Base-by-base conservation (phyloP, 2,329 filamentous ascomycete species). In the Verticillium klebahnii region DNA sequence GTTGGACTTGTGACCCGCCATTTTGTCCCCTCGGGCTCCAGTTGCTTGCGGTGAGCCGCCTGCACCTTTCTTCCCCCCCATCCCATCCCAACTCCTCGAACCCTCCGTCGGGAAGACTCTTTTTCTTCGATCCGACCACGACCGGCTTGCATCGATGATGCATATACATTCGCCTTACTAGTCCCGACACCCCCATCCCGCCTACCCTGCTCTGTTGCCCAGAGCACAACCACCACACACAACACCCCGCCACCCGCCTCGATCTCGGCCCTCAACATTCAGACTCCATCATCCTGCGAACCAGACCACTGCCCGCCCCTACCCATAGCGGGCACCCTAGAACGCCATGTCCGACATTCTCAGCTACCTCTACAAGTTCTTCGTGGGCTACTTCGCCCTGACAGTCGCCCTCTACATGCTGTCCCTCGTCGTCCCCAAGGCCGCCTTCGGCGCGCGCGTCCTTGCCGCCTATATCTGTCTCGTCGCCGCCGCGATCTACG, bases 391-490 rank as follows among this genome's bases (percentile, higher is more conserved):
- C 72, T 67, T 75, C 67, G 79, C 74, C 72, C 74, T 86, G 66
- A 80, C 78, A 63, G 54, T 82, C 67, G 73, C 75, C 71, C 82
- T 91, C 80, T 90, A 88, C 78, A 77, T 86, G 74, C 73, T 89
- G 64, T 88, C 87, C 63, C 74, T 82, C 67, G 75, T 84, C 68
- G 69, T 85, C 54, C 84, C 86, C 65, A 80, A 82, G 63, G 84
- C 85, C 59, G 84, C 82, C 72, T 94, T 92, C 77, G 83, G 82
- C 68, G 90, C 89, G 67, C 90, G 91, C 72, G 77, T 82, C 58
- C 80, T 92, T 67, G 86, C 86, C 67, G 81, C 83, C 57, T 92
- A 91, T 73, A 78, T 89, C 64, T 80, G 82, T 40, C 76, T 92
- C 58, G 70, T 89, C 60, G 66, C 82, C 60, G 82, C 72, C 74